Base-by-base conservation (phyloP, 2,329 filamentous ascomycete genomes). In the Cercospora sesami region DNA sequence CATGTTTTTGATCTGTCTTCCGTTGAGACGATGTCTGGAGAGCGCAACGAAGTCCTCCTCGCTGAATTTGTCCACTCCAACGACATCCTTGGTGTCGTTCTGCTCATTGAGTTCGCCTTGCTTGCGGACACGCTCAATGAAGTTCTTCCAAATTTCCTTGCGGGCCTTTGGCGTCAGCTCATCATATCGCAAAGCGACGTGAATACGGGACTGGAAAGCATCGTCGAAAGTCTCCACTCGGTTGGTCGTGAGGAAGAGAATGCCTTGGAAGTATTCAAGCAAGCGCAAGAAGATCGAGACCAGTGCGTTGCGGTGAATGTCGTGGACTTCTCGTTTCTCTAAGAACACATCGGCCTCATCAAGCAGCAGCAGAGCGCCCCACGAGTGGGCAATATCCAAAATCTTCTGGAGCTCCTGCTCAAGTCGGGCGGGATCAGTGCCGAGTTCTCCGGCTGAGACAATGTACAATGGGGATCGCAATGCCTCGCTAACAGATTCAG, bases 251-350 rank as follows among this genome's bases (percentile, higher is more conserved):
- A 97, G 80, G 82, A 97, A 96, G 4, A 96, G 79, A 63, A 96
- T 96, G 3, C 93, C 93, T 76, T 96, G 91, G 81, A 96, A 96
- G 78, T 96, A 97, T 79, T 97, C 94, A 0, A 97, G 84, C 66
- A 94, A 85, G 0, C 93, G 89, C 2, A 97, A 82, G 83, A 97
- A 97, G 74, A 96, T 92, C 77, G 89, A 92, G 63, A 96, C 93
- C 0, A 95, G 86, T 0, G 91, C 90, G 73, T 96, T 96, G 67
- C 93, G 89, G 76, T 93, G 90, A 63, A 96, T 90, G 74, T 96
- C 92, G 71, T 92, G 89, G 75, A 93, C 89, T 59, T 92, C 91
- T 1, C 93, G 88, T 78, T 92, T 91, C 82, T 96, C 91, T 9
- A 96, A 82, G 80, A 94, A 94, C 4, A 93, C 90, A 73, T 94